phyloP scores from a whole-genome alignment of 768 basidiomycete genomes.

The Calocybe gangraenosa region DNA sequence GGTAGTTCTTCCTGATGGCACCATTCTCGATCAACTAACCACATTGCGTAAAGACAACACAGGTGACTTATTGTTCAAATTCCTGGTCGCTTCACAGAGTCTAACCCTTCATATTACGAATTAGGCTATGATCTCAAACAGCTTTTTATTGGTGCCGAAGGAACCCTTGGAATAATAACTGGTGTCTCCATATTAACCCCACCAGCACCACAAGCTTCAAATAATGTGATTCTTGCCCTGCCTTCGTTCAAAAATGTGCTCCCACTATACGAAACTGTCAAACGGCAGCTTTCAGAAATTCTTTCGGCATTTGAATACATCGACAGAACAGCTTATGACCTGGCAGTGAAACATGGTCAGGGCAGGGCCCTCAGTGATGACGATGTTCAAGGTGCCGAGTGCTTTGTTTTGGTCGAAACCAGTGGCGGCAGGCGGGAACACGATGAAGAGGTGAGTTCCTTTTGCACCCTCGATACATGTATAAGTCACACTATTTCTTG shows the following conservation, averaged over 20 bases:
- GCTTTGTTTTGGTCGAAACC: conserved; percentile 92
- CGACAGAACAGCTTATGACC: conserved; percentile 79
- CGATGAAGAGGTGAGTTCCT: conserved; percentile 75
- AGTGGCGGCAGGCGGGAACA: conserved; percentile 91
- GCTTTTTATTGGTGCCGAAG: conserved; percentile 96
- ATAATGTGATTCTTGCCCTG: conserved; percentile 88
- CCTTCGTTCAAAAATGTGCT: conserved; percentile 85
- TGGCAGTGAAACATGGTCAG: conserved; percentile 81
- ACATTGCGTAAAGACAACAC: conserved; percentile 96
- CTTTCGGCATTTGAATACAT: conserved; percentile 97
- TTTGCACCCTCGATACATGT: conserved; percentile 4
- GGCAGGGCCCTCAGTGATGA: conserved; percentile 71
- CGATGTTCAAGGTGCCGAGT: conserved; percentile 73
- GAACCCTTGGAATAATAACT: conserved; percentile 93
- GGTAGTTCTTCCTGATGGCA: conserved; percentile 92
- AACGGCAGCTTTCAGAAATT: conserved; percentile 85
- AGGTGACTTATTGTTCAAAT: conserved; percentile 48
- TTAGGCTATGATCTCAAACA: conserved; percentile 97
- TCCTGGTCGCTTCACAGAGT: neutral
- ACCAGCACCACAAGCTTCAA: conserved; percentile 74
- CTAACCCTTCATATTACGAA: conserved; percentile 2
- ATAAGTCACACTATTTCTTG: conserved; percentile 4
- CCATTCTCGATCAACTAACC: conserved; percentile 84
- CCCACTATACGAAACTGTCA: conserved; percentile 78
- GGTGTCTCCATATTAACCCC: conserved; percentile 94